Evolutionary conservation across 805 yeast species (phyloP).

Genomic region (Cyberlindnera americana): DNA sequence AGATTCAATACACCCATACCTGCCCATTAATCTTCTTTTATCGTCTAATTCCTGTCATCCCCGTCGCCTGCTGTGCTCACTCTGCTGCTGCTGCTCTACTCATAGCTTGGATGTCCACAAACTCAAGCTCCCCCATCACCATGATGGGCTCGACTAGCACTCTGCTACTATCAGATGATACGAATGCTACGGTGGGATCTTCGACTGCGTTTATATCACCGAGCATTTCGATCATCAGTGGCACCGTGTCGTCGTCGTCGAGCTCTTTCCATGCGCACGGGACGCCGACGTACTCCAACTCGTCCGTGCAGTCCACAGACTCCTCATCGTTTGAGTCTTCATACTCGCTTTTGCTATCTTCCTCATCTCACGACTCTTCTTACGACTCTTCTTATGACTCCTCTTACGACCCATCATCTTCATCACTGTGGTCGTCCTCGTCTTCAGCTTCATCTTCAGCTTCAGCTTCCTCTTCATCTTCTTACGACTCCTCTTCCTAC

Average conservation of each 20-base stretch:
- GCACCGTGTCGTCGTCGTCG: too few relatives aligned
- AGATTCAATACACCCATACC: too few relatives aligned
- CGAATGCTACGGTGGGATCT: too few relatives aligned
- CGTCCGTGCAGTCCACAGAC: neutral
- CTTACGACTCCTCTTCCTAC: too few relatives aligned
- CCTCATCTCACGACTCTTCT: neutral
- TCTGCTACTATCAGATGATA: neutral
- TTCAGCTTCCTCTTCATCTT: constrained; percentile 2
- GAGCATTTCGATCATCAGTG: too few relatives aligned
- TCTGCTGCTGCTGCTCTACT: too few relatives aligned
- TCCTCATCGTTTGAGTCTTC: neutral
- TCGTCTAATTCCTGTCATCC: neutral
- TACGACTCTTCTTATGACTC: neutral
- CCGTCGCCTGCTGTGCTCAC: neutral
- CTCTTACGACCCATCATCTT: neutral
- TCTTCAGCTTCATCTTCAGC: constrained; percentile 12
- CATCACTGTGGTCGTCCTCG: too few relatives aligned
- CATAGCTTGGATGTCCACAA: too few relatives aligned
- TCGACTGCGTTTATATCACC: too few relatives aligned
- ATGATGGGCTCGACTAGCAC: constrained; percentile 16
- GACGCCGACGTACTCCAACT: too few relatives aligned
- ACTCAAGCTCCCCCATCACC: constrained; percentile 9
- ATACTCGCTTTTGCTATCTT: too few relatives aligned
- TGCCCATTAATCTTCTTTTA: too few relatives aligned
- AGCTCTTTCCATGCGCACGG: constrained; percentile 2